Base-by-base conservation (phyloP, 306 rosid species). In the Mucuna pruriens region DNA sequence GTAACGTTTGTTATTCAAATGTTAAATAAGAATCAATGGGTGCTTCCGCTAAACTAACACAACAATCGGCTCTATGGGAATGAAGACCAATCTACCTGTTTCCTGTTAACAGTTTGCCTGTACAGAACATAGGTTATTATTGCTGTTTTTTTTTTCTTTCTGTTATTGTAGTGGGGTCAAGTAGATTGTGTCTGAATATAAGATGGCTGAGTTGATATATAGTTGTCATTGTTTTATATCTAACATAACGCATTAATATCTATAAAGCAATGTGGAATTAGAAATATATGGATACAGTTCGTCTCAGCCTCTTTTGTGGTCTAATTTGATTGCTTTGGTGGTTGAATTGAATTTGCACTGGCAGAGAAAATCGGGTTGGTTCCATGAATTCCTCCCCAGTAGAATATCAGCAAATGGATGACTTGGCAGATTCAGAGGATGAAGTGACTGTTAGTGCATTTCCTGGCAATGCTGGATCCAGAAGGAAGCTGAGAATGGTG, bases 401-500 rank as follows among this genome's bases (percentile, higher is more conserved):
- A 55, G 88, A 87, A 46, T 0, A 71, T 73, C 81, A 80, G 75
- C 77, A 55, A 17, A 79, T 79, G 83, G 90, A 71, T 64, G 94
- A 88, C 31, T 71, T 95, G 86, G 94, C 38, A 71, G 97, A 92
- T 86, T 90, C 92, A 39, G 97, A 84, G 23, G 91, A 90, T 84
- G 98, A 95, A 76, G 79, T 70, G 81, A 57, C 23, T 79, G 15
- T 77, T 31, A 63, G 65, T 71, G 85, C 45, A 63, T 19, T 81
- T 39, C 75, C 87, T 69, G 80, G 78, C 20, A 89, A 79, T 74
- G 83, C 79, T 62, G 71, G 72, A 55, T 83, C 80, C 51, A 90
- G 92, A 88, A 92, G 97, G 85, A 91, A 80, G 89, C 85, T 84
- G 81, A 90, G 95, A 86, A 90, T 92, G 98, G 91, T 92, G 16